Conservation (phyloP, 1,139 yeast genomes). For the Scheffersomyces illinoinensis region DNA sequence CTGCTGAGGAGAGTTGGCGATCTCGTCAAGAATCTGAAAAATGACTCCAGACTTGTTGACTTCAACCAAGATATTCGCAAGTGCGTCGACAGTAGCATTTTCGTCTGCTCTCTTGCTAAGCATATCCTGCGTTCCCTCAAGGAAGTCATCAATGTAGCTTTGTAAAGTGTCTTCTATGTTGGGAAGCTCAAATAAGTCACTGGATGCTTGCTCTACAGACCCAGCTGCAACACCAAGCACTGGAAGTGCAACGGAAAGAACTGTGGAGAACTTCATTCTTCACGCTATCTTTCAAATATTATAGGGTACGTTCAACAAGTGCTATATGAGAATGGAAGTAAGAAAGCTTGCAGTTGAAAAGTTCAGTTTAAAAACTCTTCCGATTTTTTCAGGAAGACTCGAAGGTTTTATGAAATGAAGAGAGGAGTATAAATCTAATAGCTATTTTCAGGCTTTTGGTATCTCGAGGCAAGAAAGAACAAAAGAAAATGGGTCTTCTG, state of each 20-base stretch:
- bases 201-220: neutral
- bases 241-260: conserved; percentile 3
- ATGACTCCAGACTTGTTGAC: conserved; percentile 33
- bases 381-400: neutral
- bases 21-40: conserved; percentile 26
- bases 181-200: neutral
- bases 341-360: neutral
- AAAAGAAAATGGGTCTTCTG: neutral
- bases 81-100: conserved; percentile 12
- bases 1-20: conserved; percentile 24
- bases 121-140: neutral
- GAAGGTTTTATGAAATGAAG: neutral
- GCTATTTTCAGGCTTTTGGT: neutral
- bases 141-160: neutral
- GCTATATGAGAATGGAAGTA: neutral
- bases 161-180: neutral
- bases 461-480: neutral
- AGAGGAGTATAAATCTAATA: neutral
- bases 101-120: neutral
- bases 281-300: conserved; percentile 2
- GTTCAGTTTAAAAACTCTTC: neutral
- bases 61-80: conserved; percentile 22
- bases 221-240: neutral
- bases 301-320: neutral
- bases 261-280: conserved; percentile 8